These are phyloP conservation scores for Balansia obtecta DNA, from an alignment of 2,329 filamentous ascomycete species.

Conservation along the genomic window DNA sequence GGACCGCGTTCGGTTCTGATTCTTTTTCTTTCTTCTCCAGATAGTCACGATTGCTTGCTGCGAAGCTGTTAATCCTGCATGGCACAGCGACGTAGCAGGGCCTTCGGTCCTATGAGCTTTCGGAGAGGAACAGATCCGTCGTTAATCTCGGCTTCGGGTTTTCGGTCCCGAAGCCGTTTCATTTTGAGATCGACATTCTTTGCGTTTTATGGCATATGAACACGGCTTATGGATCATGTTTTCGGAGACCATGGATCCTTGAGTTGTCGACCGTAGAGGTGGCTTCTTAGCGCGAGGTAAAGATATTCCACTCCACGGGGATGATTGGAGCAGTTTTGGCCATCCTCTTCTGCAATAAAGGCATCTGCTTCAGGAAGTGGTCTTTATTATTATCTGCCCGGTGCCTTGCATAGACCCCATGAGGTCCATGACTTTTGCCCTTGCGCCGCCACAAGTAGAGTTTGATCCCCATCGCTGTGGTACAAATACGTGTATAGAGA, in stretches of 20 bases:
- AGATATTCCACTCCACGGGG: no score
- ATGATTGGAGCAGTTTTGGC: no score
- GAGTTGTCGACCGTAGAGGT: no score
- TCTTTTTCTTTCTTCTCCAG: constrained; percentile 29
- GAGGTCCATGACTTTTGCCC: background rate
- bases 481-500: constrained; percentile 13
- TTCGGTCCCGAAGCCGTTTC: constrained; percentile 40
- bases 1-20: constrained; percentile 8
- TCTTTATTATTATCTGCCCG: background rate
- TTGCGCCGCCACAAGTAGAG: background rate
- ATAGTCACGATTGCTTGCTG: constrained; percentile 38
- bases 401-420: background rate
- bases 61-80: constrained; percentile 14
- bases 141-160: constrained; percentile 43
- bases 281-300: no score
- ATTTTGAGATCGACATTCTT: constrained; percentile 45
- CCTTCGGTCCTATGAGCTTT: constrained; percentile 24
- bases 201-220: background rate
- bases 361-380: background rate
- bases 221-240: background rate
- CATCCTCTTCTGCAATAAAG: constrained; percentile 24
- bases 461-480: constrained; percentile 3
- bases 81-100: constrained; percentile 19
- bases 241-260: no score
- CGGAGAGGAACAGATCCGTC: constrained; percentile 40